A percentile compares a stretch with the other conserved stretches of the same genome.
Evolutionary conservation across 2,329 filamentous ascomycete genomes (phyloP).

Genomic region (Penicillium sp.): DNA sequence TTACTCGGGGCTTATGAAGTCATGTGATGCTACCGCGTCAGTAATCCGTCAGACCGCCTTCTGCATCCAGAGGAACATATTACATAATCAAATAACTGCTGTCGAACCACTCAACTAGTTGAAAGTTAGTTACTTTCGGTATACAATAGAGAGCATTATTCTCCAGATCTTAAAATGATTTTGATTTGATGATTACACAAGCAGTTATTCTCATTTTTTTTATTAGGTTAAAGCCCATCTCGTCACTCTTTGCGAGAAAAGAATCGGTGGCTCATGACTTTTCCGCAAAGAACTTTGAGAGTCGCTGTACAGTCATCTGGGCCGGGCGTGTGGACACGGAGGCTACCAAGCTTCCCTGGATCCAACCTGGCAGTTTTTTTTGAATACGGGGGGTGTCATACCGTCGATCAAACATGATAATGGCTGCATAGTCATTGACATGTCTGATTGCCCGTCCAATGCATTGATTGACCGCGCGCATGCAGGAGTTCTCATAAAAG

Average conservation of each 20-base stretch:
- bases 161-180: neutral
- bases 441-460: constrained; percentile 92
- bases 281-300: constrained; percentile 36
- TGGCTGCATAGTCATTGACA: constrained; percentile 82
- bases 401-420: constrained; percentile 78
- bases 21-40: constrained; percentile 5
- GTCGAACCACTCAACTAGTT: neutral
- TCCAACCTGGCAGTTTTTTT: constrained; percentile 85
- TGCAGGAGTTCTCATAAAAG: constrained; percentile 92
- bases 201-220: neutral
- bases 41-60: neutral
- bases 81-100: neutral
- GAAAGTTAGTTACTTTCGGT: neutral
- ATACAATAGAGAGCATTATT: neutral
- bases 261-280: constrained; percentile 1
- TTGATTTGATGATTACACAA: neutral
- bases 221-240: too few relatives aligned
- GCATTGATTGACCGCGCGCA: constrained; percentile 96
- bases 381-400: constrained; percentile 74
- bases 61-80: neutral
- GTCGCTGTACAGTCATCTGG: constrained; percentile 26
- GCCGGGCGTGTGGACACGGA: constrained; percentile 23
- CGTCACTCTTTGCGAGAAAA: neutral
- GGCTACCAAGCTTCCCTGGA: constrained; percentile 63
- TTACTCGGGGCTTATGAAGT: constrained; percentile 13